Evolutionary conservation across 2,329 filamentous ascomycete genomes (phyloP), one percentile per base, ranked within the genome.

Genomic region (Sphaerulina populicola): DNA sequence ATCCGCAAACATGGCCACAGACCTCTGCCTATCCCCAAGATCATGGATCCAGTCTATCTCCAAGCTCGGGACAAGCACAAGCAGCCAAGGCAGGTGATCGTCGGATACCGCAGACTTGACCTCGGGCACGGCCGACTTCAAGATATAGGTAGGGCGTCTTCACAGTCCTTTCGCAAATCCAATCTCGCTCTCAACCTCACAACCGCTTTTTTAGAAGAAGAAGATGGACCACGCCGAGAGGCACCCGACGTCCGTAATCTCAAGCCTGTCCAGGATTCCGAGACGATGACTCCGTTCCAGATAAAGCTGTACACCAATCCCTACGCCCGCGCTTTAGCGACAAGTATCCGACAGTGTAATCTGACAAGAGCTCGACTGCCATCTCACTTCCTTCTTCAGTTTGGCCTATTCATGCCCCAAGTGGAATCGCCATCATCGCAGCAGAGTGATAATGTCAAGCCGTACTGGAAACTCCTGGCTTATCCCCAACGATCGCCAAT

Each of bases 251-350:
- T 7, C 4, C 5, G 23, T 27, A 4, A 7, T 27, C 23, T 27
- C 23, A 27, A 27, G 23, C 23, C 23, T 7, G 6, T 27, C 23
- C 23, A 27, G 23, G 73, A 73, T 51, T 60, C 64, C 0, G 68
- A 69, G 52, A 58, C 66, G 18, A 66, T 71, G 23, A 69, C 70
- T 2, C 68, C 73, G 2, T 78, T 87, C 53, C 79, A 83, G 61
- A 73, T 71, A 51, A 76, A 78, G 52, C 69, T 88, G 1, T 71
- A 70, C 29, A 73, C 73, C 35, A 89, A 86, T 57, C 73, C 82
- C 2, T 88, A 79, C 58, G 85, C 84, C 2, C 74, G 74, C 40
- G 78, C 81, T 6, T 74, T 89, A 18, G 77, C 78, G 29, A 77
- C 77, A 0, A 79, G 81, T 0, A 51, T 83, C 18, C 80, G 85